Evolutionary conservation across 2,329 filamentous ascomycete genomes (phyloP), one percentile per base, ranked within the genome.

Genomic region (Exophiala oligosperma): DNA sequence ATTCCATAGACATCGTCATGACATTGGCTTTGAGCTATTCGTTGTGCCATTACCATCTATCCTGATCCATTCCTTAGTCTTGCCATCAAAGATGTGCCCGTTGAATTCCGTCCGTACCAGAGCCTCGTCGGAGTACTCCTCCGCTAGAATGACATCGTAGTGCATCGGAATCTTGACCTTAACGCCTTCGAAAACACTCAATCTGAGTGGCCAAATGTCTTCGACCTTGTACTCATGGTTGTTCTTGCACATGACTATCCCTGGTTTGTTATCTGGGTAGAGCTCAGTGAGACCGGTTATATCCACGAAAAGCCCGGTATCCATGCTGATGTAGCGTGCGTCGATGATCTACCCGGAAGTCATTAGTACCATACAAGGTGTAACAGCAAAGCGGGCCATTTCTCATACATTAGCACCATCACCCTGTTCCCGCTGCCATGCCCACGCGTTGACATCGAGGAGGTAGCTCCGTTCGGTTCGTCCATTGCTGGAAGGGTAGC

Each of bases 211-310:
- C 74, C 86, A 94, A 11, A 94, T 77, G 66, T 94, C 89, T n/a
- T 76, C 76, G 26, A 82, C 85, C 43, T 77, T 74, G 72, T 94
- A 94, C 47, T 80, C 77, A 73, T 95, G 91, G 67, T 82, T 81
- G 70, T 94, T 92, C 77, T 93, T 93, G 76, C 90, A 93, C 68
- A 84, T 85, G 84, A 88, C 90, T 29, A 89, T 72, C 5, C 88
- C 88, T 0, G 89, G 88, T 21, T 76, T 67, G 1, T 72, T 72
- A 14, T 77, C 76, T 0, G 83, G 80, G 32, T 90, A 79, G 21
- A 87, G 83, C 75, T 91, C 87, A 51, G 84, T 83, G 37, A 94
- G 75, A 11, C 84, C 90, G 0, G 91, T 94, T 68, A 95, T 91
- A 72, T 94, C 90, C 71, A 94, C 86, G 72, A 89, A 95, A 68